A percentile compares a stretch with the other conserved stretches of the same genome.
These are phyloP conservation scores for Osmanthus fragrans DNA, from an alignment of 257 asterid genomes.

Conservation along the genomic window DNA sequence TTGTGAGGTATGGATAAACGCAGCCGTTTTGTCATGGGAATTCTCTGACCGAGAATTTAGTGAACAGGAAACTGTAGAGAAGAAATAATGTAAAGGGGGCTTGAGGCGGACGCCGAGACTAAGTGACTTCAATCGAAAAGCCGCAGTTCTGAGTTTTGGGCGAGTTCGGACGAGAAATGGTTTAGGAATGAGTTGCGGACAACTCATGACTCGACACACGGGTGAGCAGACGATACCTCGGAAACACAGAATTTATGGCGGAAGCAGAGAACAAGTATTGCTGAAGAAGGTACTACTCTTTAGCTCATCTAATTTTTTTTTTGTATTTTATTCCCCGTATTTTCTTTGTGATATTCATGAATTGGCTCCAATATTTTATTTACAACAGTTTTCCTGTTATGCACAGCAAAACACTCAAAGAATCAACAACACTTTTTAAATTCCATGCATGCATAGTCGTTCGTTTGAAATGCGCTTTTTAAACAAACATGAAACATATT, in stretches of 20 bases:
- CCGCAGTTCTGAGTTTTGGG: constrained; percentile 9
- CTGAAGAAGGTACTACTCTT: not conserved
- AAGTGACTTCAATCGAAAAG: constrained; percentile 8
- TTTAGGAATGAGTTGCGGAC: not conserved
- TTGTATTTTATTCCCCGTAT: too few relatives aligned
- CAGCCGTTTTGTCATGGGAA: constrained; percentile 22
- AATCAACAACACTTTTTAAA: too few relatives aligned
- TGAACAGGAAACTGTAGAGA: constrained; percentile 32
- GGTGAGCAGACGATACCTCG: not conserved
- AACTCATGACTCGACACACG: not conserved
- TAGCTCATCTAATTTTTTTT: too few relatives aligned
- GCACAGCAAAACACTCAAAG: too few relatives aligned
- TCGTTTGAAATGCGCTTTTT: too few relatives aligned
- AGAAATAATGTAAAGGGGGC: constrained; percentile 22
- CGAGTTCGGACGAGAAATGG: constrained; percentile 23
- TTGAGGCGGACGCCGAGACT: constrained; percentile 22
- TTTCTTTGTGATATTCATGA: too few relatives aligned
- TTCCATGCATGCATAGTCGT: too few relatives aligned
- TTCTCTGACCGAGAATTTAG: constrained; percentile 14
- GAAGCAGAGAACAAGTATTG: not conserved
- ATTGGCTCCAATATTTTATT: too few relatives aligned
- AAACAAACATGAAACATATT: too few relatives aligned
- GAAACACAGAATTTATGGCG: not conserved
- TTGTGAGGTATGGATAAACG: constrained; percentile 23
- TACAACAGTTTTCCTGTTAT: too few relatives aligned